Conservation (phyloP, 768 basidiomycete species). For the Rhodocollybia butyracea region DNA sequence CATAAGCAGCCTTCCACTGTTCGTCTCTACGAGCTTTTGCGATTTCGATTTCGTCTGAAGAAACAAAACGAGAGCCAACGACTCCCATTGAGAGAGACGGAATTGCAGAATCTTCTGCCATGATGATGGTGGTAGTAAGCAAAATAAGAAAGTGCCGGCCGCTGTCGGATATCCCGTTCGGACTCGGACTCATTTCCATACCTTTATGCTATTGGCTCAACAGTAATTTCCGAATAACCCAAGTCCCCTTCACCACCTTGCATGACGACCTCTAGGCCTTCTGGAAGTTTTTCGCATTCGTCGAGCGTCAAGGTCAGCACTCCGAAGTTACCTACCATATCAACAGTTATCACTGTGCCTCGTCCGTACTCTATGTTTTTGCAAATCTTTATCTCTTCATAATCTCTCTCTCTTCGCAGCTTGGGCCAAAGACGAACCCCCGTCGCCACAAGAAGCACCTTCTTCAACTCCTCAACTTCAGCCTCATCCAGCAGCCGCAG, state of each 20-base stretch:
- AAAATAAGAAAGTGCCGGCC: slow-evolving; percentile 2
- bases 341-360: slow-evolving; percentile 63
- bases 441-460: slow-evolving; percentile 57
- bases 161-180: no score
- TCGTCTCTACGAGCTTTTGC: slow-evolving; percentile 73
- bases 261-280: slow-evolving; percentile 27
- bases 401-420: slow-evolving; percentile 37
- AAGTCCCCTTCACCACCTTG: not conserved
- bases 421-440: slow-evolving; percentile 83
- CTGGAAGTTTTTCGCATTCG: no score
- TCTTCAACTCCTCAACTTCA: slow-evolving; percentile 24
- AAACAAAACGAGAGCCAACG: slow-evolving; percentile 83
- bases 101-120: slow-evolving; percentile 41
- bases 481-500: slow-evolving; percentile 37
- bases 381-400: not conserved
- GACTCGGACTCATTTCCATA: no score
- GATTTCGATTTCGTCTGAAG: slow-evolving; percentile 72
- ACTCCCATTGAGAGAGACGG: slow-evolving; percentile 70
- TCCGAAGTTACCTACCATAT: slow-evolving; percentile 37
- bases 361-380: slow-evolving; percentile 42
- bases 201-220: no score
- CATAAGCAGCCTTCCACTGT: slow-evolving; percentile 90
- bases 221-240: not conserved
- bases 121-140: slow-evolving; percentile 4
- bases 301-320: slow-evolving; percentile 32